These are phyloP conservation scores for Termitomyces sp. DNA, from an alignment of 768 basidiomycete genomes.

Conservation along the genomic window DNA sequence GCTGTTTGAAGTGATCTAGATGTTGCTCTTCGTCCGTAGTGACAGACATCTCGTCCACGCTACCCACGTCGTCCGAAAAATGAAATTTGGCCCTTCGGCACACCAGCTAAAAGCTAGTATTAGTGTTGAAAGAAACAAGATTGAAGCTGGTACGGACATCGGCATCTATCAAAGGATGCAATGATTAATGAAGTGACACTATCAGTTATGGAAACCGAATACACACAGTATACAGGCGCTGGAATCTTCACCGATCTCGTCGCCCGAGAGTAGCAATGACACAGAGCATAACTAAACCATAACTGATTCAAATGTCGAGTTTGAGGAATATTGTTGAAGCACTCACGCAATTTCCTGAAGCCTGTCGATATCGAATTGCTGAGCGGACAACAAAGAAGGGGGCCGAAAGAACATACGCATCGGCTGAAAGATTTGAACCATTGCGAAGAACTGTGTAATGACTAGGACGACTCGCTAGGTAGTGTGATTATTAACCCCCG, in stretches of 20 bases:
- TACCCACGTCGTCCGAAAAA: constrained; percentile 31
- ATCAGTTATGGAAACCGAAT: background rate
- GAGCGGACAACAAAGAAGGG: constrained; percentile 5
- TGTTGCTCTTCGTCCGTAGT: constrained; percentile 22
- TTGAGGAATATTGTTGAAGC: constrained; percentile 18
- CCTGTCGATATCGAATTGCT: constrained; percentile 14
- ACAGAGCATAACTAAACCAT: constrained; percentile 35
- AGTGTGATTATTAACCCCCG: background rate
- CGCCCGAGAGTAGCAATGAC: constrained; percentile 64
- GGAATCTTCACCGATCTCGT: constrained; percentile 72
- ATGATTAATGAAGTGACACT: background rate
- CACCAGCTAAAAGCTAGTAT: constrained; percentile 33
- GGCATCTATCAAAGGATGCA: constrained; percentile 34
- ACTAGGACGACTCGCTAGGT: constrained; percentile 45
- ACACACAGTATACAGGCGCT: constrained; percentile 65
- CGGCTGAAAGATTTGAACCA: constrained; percentile 22
- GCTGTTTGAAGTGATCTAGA: constrained; percentile 24
- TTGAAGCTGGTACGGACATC: constrained; percentile 33
- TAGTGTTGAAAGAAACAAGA: background rate
- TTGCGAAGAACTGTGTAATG: constrained; percentile 49
- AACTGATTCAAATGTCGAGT: background rate
- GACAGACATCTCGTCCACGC: constrained; percentile 28
- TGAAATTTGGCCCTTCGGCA: constrained; percentile 50
- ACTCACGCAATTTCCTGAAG: constrained; percentile 46
- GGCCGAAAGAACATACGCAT: constrained; percentile 14